Percentiles rank a stretch among this genome's conserved stretches.
phyloP scores from a whole-genome alignment of 2,329 filamentous ascomycete species.

The Sphaerulina vaccinii region DNA sequence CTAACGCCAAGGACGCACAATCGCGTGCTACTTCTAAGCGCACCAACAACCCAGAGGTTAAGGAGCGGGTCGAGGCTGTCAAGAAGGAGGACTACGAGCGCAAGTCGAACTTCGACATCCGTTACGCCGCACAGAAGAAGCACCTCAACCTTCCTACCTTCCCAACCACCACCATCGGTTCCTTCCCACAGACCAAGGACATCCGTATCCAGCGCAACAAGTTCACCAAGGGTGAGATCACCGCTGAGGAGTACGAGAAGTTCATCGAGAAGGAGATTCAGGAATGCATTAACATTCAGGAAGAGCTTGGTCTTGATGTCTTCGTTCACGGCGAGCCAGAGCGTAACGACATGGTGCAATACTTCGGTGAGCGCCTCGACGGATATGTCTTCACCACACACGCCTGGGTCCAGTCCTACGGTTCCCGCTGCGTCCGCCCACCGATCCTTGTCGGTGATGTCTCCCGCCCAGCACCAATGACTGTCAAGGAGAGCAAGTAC shows the following conservation, averaged over 20 bases:
- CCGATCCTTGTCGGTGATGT: constrained; percentile 99
- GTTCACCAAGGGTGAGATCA: constrained; percentile 98
- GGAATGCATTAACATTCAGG: constrained; percentile 92
- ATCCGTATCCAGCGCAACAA: constrained; percentile 96
- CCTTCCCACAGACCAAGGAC: constrained; percentile 99
- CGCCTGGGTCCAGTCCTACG: constrained; percentile 98
- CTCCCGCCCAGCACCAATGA: constrained; percentile 95
- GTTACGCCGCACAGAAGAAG: constrained; percentile 85
- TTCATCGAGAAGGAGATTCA: constrained; percentile 99
- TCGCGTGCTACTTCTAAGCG: constrained; percentile 86
- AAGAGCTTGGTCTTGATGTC: constrained; percentile 96
- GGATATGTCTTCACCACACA: constrained; percentile 99
- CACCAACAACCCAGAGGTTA: constrained; percentile 96
- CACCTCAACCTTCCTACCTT: constrained; percentile 92
- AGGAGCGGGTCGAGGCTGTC: constrained; percentile 90
- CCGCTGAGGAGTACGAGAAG: constrained; percentile 86
- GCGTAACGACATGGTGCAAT: constrained; percentile 99
- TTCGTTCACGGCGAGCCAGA: constrained; percentile 98
- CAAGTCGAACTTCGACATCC: constrained; percentile 80
- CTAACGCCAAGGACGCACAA: constrained; percentile 92
- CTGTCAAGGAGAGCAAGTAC: constrained; percentile 99
- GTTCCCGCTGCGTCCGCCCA: constrained; percentile 95
- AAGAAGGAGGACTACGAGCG: constrained; percentile 84
- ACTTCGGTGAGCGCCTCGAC: constrained; percentile 96
- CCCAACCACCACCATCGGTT: constrained; percentile 98